Evolutionary conservation across 176 grass and related monocot species (phyloP).

Genomic region (Musa beccarii): DNA sequence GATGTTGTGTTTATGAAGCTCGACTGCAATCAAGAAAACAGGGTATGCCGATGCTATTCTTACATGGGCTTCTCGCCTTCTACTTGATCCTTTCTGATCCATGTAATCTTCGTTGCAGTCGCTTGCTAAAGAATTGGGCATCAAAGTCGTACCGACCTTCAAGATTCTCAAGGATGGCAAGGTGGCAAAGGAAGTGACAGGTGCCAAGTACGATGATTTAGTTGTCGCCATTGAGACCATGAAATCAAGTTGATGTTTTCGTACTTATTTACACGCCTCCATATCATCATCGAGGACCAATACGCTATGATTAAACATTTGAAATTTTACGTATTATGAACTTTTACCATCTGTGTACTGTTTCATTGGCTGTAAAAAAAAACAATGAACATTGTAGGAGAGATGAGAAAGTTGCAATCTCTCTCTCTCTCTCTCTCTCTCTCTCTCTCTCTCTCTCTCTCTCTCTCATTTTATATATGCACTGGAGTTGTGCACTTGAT

Average conservation of each 20-base stretch:
- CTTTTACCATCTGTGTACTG: not conserved
- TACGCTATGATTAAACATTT: not conserved
- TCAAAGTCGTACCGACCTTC: slow-evolving; percentile 85
- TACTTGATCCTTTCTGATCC: slow-evolving; percentile 2
- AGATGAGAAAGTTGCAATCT: not conserved
- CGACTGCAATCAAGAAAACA: slow-evolving; percentile 96
- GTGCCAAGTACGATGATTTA: slow-evolving; percentile 80
- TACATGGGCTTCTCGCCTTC: not conserved
- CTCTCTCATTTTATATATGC: not conserved
- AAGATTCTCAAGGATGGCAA: slow-evolving; percentile 86
- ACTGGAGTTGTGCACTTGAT: not conserved
- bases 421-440: not conserved
- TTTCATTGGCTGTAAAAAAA: not conserved
- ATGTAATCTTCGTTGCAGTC: slow-evolving; percentile 33
- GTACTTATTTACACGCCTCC: not conserved
- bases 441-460: not conserved
- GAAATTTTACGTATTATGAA: not conserved
- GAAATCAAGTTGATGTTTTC: slow-evolving; percentile 49
- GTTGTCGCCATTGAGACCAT: slow-evolving; percentile 42
- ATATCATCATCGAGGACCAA: not conserved
- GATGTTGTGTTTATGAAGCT: slow-evolving; percentile 92
- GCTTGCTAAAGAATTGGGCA: slow-evolving; percentile 76
- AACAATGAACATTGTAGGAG: not conserved
- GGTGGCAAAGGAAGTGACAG: slow-evolving; percentile 79
- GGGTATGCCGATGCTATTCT: slow-evolving; percentile 22